Evolutionary conservation across 2,329 filamentous ascomycete genomes (phyloP).

Genomic region (Penicillium polonicum): DNA sequence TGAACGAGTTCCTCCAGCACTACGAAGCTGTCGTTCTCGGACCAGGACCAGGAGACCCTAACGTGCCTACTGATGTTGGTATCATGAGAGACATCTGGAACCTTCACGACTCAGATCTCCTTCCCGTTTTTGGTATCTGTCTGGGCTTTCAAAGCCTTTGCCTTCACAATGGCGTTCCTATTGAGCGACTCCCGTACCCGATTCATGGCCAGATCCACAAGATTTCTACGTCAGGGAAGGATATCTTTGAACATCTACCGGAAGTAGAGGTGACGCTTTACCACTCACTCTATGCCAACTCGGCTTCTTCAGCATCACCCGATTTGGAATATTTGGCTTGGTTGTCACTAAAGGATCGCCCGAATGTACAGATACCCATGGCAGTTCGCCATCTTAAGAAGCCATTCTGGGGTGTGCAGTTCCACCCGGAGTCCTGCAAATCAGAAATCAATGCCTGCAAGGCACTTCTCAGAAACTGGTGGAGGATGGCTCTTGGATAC

Average conservation of each 20-base stretch:
- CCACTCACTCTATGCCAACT: constrained; percentile 59
- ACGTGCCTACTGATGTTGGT: constrained; percentile 71
- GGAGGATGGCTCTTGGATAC: constrained; percentile 62
- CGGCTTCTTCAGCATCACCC: constrained; percentile 32
- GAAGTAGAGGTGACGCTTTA: constrained; percentile 72
- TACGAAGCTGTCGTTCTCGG: constrained; percentile 89
- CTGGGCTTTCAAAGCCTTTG: constrained; percentile 84
- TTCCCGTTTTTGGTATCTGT: constrained; percentile 86
- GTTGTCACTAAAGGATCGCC: constrained; percentile 48
- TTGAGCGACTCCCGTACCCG: constrained; percentile 67
- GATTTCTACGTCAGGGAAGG: constrained; percentile 59
- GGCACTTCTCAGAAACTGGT: constrained; percentile 72
- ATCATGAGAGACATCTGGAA: constrained; percentile 76
- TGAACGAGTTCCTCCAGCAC: constrained; percentile 51
- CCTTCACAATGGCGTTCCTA: constrained; percentile 63
- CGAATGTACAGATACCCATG: constrained; percentile 63
- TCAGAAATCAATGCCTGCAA: constrained; percentile 59
- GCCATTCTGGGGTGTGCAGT: constrained; percentile 86
- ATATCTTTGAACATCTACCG: constrained; percentile 65
- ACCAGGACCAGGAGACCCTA: constrained; percentile 83
- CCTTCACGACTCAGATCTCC: constrained; percentile 55
- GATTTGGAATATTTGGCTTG: constrained; percentile 60
- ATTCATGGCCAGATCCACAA: constrained; percentile 77
- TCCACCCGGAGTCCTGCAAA: constrained; percentile 89
- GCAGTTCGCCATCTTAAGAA: constrained; percentile 64